Percentiles rank a stretch among this genome's conserved stretches.
Conservation (phyloP, 305 asterid genomes). For the Fraxinus greggii region DNA sequence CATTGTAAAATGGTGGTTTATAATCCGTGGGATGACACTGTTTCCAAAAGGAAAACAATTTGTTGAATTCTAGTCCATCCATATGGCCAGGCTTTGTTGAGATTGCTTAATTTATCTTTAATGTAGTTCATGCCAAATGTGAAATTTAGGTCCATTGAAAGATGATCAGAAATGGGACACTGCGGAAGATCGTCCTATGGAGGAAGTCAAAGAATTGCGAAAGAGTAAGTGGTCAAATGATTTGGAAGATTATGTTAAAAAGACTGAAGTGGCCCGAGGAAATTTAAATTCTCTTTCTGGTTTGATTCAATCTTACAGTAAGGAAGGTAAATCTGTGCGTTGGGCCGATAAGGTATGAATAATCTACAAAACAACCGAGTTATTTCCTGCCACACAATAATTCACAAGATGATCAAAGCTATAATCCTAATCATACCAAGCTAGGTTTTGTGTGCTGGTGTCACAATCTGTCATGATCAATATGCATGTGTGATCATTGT, state of each 20-base stretch:
- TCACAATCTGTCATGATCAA: neutral
- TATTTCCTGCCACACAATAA: neutral
- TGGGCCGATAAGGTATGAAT: slow-evolving; percentile 92
- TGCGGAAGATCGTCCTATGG: slow-evolving; percentile 41
- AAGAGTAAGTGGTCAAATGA: slow-evolving; percentile 94
- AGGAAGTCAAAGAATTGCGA: slow-evolving; percentile 69
- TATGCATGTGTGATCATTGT: neutral
- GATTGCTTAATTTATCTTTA: slow-evolving; percentile 3
- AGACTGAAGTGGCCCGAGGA: slow-evolving; percentile 34
- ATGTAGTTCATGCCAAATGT: slow-evolving; percentile 15
- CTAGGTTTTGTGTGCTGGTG: neutral
- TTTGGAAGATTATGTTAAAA: slow-evolving; percentile 57
- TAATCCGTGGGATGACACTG: slow-evolving; percentile 15
- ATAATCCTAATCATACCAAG: neutral
- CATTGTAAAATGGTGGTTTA: neutral
- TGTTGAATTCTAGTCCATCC: neutral
- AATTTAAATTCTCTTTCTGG: slow-evolving; percentile 49
- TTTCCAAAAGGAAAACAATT: slow-evolving; percentile 4
- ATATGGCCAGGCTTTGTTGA: neutral
- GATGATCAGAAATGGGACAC: slow-evolving; percentile 45
- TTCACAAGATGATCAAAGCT: neutral
- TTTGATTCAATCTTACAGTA: slow-evolving; percentile 51
- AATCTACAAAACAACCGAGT: neutral
- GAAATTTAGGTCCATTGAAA: slow-evolving; percentile 37
- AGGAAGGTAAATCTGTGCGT: slow-evolving; percentile 91